Evolutionary conservation across 2,329 filamentous ascomycete genomes (phyloP).

Genomic region (Atkinsonella hypoxylon): DNA sequence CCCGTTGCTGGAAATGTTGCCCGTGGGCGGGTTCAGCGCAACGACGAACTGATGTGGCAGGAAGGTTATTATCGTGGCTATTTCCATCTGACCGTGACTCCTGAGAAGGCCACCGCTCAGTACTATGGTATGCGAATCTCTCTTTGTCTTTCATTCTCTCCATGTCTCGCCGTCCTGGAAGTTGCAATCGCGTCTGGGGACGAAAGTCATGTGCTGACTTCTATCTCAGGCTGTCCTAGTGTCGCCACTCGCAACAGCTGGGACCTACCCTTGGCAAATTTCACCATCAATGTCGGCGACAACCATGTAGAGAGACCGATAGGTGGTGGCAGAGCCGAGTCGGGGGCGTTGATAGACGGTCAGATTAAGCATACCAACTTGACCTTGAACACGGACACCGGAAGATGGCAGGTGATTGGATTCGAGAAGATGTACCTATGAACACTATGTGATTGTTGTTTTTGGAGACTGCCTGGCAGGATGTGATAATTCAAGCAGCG

Average conservation of each 20-base stretch:
- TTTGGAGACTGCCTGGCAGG: background rate
- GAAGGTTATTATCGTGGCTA: slow-evolving; percentile 66
- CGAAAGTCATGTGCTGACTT: background rate
- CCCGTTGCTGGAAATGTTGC: slow-evolving; percentile 36
- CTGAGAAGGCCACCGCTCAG: slow-evolving; percentile 45
- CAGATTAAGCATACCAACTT: slow-evolving; percentile 35
- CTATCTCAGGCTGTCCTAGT: slow-evolving; percentile 32
- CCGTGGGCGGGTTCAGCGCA: slow-evolving; percentile 33
- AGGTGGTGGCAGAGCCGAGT: slow-evolving; percentile 33
- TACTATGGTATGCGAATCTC: slow-evolving; percentile 42
- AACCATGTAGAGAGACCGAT: slow-evolving; percentile 40
- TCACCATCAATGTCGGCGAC: slow-evolving; percentile 50
- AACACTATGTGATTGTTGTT: background rate
- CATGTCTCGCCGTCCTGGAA: no score
- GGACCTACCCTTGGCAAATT: slow-evolving; percentile 58
- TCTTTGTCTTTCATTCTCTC: background rate
- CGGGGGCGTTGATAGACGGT: slow-evolving; percentile 41
- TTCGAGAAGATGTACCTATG: slow-evolving; percentile 14
- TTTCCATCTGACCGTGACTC: slow-evolving; percentile 49
- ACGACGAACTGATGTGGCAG: slow-evolving; percentile 59
- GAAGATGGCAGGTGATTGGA: slow-evolving; percentile 13
- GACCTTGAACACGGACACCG: slow-evolving; percentile 25
- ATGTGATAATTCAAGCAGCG: no score
- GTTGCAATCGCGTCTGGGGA: no score
- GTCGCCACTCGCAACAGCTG: slow-evolving; percentile 46